phyloP scores from a whole-genome alignment of 1,284 basidiomycete species.

The Ustilago lituana region DNA sequence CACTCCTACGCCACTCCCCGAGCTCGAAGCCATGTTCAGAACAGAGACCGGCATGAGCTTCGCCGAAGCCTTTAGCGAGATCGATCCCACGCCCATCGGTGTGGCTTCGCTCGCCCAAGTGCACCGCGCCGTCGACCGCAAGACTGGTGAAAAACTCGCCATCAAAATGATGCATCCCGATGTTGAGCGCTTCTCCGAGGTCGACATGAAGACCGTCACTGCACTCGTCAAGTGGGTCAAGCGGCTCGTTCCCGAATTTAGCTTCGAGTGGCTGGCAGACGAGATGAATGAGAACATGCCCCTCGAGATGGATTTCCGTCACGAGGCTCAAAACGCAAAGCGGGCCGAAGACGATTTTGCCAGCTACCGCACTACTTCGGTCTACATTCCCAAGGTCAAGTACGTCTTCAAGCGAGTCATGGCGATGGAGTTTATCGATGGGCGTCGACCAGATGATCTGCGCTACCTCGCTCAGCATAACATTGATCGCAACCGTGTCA shows the following conservation, averaged over 20 bases:
- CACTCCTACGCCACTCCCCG: slow-evolving; percentile 62
- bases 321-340: slow-evolving; percentile 87
- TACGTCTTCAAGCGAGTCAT: slow-evolving; percentile 85
- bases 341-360: slow-evolving; percentile 79
- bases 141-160: slow-evolving; percentile 74
- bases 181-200: slow-evolving; percentile 89
- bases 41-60: slow-evolving; percentile 64
- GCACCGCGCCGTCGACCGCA: slow-evolving; percentile 80
- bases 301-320: slow-evolving; percentile 90
- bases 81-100: slow-evolving; percentile 89
- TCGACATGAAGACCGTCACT: slow-evolving; percentile 76
- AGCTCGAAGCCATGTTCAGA: slow-evolving; percentile 65
- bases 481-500: slow-evolving; percentile 93
- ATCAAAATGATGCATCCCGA: slow-evolving; percentile 98
- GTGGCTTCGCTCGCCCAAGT: slow-evolving; percentile 94
- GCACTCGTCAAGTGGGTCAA: slow-evolving; percentile 80
- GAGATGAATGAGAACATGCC: slow-evolving; percentile 76
- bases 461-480: slow-evolving; percentile 81
- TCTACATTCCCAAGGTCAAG: slow-evolving; percentile 90
- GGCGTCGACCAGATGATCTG: slow-evolving; percentile 88
- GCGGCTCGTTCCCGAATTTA: slow-evolving; percentile 79
- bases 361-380: slow-evolving; percentile 69
- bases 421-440: slow-evolving; percentile 90
- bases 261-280: slow-evolving; percentile 71
- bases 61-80: slow-evolving; percentile 72